Conservation (phyloP, 345 rosid genomes). For the Lepidium africanum region DNA sequence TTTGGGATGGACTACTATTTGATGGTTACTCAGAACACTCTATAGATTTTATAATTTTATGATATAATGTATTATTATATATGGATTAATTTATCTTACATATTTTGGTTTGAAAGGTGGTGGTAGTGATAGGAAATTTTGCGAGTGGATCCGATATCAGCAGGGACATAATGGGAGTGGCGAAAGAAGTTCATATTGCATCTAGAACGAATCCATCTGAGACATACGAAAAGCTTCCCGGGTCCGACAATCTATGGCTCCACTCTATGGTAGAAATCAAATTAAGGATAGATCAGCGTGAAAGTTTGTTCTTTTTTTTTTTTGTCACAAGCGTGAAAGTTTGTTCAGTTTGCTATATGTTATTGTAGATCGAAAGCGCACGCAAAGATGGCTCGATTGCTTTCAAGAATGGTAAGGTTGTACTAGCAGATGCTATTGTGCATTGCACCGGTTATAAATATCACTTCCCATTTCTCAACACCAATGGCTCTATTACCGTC, state of each 20-base stretch:
- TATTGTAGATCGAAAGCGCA: too few relatives aligned
- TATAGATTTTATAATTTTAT: too few relatives aligned
- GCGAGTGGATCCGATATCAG: slow-evolving; percentile 60
- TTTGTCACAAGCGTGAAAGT: too few relatives aligned
- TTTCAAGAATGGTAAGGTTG: slow-evolving; percentile 48
- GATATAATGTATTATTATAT: too few relatives aligned
- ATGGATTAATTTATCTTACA: neutral
- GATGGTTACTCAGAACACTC: neutral
- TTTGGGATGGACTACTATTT: neutral
- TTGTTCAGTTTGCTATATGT: too few relatives aligned
- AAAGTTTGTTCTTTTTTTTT: too few relatives aligned
- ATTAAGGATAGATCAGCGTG: too few relatives aligned
- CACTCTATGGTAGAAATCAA: too few relatives aligned
- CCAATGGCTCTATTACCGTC: too few relatives aligned
- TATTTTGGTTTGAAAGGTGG: slow-evolving; percentile 32
- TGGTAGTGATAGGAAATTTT: slow-evolving; percentile 51
- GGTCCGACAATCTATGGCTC: slow-evolving; percentile 52
- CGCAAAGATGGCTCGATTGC: slow-evolving; percentile 58
- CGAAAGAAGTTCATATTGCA: slow-evolving; percentile 71
- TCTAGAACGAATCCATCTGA: slow-evolving; percentile 37
- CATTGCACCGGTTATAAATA: slow-evolving; percentile 85
- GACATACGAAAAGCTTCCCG: slow-evolving; percentile 33
- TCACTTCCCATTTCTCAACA: slow-evolving; percentile 69
- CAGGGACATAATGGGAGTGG: slow-evolving; percentile 51
- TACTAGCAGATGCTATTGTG: slow-evolving; percentile 54